Base-by-base conservation (phyloP, 805 yeast species). In the Cyberlindnera meyerae region DNA sequence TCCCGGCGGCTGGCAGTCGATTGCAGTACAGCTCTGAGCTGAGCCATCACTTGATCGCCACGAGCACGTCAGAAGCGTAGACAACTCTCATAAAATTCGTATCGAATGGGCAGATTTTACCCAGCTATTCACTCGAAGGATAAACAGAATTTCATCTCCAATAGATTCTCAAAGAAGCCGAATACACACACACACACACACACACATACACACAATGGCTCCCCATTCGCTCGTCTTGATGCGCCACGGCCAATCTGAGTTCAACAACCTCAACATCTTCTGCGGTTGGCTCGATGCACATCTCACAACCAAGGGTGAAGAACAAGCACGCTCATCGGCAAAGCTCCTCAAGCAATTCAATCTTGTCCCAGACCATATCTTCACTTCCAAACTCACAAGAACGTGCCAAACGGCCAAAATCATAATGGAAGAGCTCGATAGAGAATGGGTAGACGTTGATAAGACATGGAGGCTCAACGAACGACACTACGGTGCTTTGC, bases 201-300 rank as follows among this genome's bases (percentile, higher is more conserved):
- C n/a, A n/a, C n/a, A n/a, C n/a, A n/a, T 9, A 20, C 7, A 20
- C 22, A 20, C 22, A 32, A 43, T 54, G 44, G 8, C 45, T 6
- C n/a, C n/a, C n/a, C 46, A 51, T 25, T 70, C 69, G 47, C 61
- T 79, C 42, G 65, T 79, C 36, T 62, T 83, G 41, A 70, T 83
- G 36, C 76, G 95, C 62, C 95, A 84, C 67, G 95, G 95, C 4
- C 84, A 84, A 58, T 79, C 88, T 54, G 79, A 77, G 53, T 77
- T 86, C 77, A 84, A 84, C 57, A 77, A 80, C 56, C 74, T 74
- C 54, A 77, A 82, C 61, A 67, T 76, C 46, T 84, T 84, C 62
- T 82, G 93, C 58, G 95, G 95, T 14, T 84, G 95, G 95, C 77
- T 82, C 21, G 90, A 84, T 62, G 80, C 82, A 24, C 68, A 71